Percentiles rank a stretch among this genome's conserved stretches.
These are phyloP conservation scores for Phialophora chinensis DNA, from an alignment of 2,329 filamentous ascomycete genomes.

Conservation along the genomic window DNA sequence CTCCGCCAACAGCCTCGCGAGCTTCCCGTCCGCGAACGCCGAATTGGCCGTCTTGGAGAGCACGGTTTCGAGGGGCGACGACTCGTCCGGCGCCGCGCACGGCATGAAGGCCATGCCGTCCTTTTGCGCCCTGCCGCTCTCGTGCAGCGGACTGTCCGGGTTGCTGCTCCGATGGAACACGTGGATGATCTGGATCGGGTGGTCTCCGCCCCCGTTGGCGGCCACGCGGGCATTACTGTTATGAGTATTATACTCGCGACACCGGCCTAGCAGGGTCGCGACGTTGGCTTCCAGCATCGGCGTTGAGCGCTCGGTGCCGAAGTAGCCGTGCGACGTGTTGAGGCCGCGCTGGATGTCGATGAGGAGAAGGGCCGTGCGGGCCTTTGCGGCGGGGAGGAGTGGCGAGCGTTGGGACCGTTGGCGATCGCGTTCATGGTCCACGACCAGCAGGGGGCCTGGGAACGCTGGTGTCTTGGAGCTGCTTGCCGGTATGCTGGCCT, in stretches of 20 bases:
- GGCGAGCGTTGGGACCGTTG: not conserved
- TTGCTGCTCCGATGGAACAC: conserved; percentile 52
- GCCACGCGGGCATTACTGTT: not conserved
- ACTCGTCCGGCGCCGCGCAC: conserved; percentile 42
- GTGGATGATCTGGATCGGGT: conserved; percentile 50
- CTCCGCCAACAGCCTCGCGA: conserved; percentile 48
- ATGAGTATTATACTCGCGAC: not conserved
- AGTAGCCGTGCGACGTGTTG: conserved; percentile 46
- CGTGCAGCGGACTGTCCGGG: conserved; percentile 47
- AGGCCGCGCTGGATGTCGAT: conserved; percentile 58
- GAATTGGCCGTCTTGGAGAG: conserved; percentile 56
- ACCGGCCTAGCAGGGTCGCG: conserved; percentile 44
- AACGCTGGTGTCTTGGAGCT: not conserved
- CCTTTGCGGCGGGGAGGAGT: conserved; percentile 4
- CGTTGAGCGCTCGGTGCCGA: conserved; percentile 53
- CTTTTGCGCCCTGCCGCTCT: conserved; percentile 36
- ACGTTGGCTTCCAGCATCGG: conserved; percentile 54
- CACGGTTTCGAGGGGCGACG: conserved; percentile 44
- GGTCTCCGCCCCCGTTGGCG: no score
- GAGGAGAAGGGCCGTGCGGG: conserved; percentile 53
- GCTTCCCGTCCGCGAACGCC: conserved; percentile 53
- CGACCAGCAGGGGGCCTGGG: not conserved
- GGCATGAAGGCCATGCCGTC: conserved; percentile 42
- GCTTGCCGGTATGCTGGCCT: not conserved
- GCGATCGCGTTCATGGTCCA: not conserved